phyloP scores from a whole-genome alignment of 2,329 filamentous ascomycete genomes.

The Trichophyton benhamiae region DNA sequence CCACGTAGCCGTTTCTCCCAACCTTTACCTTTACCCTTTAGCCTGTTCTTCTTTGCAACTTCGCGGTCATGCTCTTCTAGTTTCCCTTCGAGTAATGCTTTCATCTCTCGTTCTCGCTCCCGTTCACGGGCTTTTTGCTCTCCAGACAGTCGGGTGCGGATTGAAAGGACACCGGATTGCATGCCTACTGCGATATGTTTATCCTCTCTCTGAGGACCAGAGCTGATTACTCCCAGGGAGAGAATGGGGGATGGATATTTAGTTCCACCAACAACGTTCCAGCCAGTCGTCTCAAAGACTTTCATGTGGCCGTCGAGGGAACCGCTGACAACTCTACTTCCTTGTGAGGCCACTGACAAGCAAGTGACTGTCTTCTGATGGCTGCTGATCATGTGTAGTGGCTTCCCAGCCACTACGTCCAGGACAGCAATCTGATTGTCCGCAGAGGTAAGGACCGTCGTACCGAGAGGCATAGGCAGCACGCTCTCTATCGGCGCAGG shows the following conservation, averaged over 20 bases:
- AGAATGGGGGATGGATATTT: conserved; percentile 92
- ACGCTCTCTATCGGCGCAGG: conserved; percentile 77
- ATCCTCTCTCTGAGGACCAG: conserved; percentile 60
- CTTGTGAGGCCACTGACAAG: conserved; percentile 67
- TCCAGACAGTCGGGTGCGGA: conserved; percentile 78
- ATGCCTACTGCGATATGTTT: conserved; percentile 91
- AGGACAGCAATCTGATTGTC: conserved; percentile 82
- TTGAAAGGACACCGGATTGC: conserved; percentile 80
- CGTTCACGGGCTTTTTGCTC: conserved; percentile 63
- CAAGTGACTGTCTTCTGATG: conserved; percentile 97
- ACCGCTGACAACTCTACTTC: conserved; percentile 70
- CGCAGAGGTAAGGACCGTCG: conserved; percentile 70
- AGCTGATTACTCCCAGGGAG: conserved; percentile 62
- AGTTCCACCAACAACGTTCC: conserved; percentile 90
- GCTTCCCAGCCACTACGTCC: conserved; percentile 82
- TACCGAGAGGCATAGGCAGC: conserved; percentile 75
- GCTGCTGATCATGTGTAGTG: conserved; percentile 74
- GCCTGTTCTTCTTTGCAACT: conserved; percentile 56
- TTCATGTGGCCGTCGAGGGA: conserved; percentile 94
- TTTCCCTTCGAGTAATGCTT: conserved; percentile 63
- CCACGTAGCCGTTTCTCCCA: conserved; percentile 53
- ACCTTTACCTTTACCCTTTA: conserved; percentile 44
- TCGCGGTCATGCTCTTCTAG: conserved; percentile 66
- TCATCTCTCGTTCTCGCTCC: conserved; percentile 73
- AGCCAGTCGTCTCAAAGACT: conserved; percentile 82